These are phyloP conservation scores for Sphagnum contortum DNA, from an alignment of 225 moss, liverwort and hornwort species.

Conservation along the genomic window DNA sequence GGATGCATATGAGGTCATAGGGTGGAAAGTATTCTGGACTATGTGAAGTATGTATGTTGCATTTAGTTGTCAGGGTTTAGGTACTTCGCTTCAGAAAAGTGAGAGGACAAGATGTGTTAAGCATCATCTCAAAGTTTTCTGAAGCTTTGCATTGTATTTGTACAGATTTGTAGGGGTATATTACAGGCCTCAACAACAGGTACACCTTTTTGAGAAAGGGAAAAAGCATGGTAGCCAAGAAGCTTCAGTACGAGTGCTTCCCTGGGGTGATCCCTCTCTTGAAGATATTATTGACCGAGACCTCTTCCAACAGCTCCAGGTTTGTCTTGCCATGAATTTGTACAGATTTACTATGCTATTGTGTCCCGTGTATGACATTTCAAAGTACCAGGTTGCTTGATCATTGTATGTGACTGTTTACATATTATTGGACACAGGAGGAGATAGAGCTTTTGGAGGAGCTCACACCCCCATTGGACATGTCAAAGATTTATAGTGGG, in stretches of 20 bases:
- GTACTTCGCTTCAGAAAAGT: too few species aligned
- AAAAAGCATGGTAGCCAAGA: slow-evolving; percentile 72
- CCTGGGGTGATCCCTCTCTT: slow-evolving; percentile 72
- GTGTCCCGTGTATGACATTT: too few species aligned
- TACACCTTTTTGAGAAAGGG: slow-evolving; percentile 81
- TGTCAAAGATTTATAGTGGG: slow-evolving; percentile 79
- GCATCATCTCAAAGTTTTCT: too few species aligned
- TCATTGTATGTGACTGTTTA: background rate
- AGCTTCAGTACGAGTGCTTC: slow-evolving; percentile 49
- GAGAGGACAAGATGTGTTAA: too few species aligned
- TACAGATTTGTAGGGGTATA: slow-evolving; percentile 83
- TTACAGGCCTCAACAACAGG: slow-evolving; percentile 84
- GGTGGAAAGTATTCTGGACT: too few species aligned
- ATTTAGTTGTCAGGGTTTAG: too few species aligned
- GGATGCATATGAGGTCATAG: too few species aligned
- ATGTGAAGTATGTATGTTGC: too few species aligned
- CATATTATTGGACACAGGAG: slow-evolving; percentile 37
- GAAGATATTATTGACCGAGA: slow-evolving; percentile 58
- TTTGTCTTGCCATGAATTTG: slow-evolving; percentile 8
- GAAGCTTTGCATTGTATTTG: too few species aligned
- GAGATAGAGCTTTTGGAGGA: slow-evolving; percentile 89
- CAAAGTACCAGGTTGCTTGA: too few species aligned
- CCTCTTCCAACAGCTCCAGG: slow-evolving; percentile 74
- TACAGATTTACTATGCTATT: too few species aligned
- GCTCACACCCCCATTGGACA: slow-evolving; percentile 79